Conservation (phyloP, 257 asterid species). For the Perilla frutescens region DNA sequence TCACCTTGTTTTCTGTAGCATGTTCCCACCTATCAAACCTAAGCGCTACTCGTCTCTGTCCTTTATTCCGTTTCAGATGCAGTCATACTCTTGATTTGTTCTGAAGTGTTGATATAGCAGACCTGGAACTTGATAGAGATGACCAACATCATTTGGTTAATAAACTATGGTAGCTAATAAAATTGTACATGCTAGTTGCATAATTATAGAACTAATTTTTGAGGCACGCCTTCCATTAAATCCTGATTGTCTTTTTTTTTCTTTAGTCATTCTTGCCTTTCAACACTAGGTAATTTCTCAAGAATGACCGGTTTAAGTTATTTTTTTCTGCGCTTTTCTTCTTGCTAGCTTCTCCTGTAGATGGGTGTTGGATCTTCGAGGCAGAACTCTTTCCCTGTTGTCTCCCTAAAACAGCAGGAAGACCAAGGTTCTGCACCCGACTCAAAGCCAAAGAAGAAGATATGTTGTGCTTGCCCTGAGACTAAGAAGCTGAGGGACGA, state of each 20-base stretch:
- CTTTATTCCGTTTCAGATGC: too few species aligned
- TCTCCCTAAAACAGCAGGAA: slow-evolving; percentile 47
- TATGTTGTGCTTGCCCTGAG: slow-evolving; percentile 93
- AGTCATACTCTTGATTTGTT: slow-evolving; percentile 1
- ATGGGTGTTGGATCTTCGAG: slow-evolving; percentile 57
- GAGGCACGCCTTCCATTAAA: neutral
- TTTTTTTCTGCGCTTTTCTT: neutral
- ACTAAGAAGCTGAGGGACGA: slow-evolving; percentile 88
- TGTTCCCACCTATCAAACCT: neutral
- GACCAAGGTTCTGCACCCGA: slow-evolving; percentile 55
- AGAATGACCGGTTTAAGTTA: neutral
- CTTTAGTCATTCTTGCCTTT: neutral
- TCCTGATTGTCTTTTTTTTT: neutral
- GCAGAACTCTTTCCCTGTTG: slow-evolving; percentile 48
- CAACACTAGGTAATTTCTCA: neutral
- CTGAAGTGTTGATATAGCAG: neutral
- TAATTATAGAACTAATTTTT: neutral
- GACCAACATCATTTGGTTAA: neutral
- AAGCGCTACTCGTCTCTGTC: neutral
- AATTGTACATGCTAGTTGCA: neutral
- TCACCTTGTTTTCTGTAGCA: slow-evolving; percentile 1
- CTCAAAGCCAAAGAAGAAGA: slow-evolving; percentile 89
- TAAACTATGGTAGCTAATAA: neutral
- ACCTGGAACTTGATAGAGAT: neutral
- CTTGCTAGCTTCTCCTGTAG: slow-evolving; percentile 17